Evolutionary conservation across 2,329 filamentous ascomycete species (phyloP).

Genomic region (Paecilomyces variotii): DNA sequence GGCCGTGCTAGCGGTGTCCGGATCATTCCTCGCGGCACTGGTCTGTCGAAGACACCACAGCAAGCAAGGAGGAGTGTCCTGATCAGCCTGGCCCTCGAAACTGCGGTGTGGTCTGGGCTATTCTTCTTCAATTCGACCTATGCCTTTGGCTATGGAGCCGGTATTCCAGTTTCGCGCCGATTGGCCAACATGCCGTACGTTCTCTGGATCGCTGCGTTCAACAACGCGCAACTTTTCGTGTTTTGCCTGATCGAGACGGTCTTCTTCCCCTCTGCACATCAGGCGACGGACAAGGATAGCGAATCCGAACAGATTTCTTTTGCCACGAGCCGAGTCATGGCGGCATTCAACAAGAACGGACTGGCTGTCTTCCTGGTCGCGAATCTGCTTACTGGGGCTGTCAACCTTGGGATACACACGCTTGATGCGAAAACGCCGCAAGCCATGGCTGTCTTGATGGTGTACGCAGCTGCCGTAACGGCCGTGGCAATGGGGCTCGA

Average conservation of each 20-base stretch:
- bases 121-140: slow-evolving; percentile 64
- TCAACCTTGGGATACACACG: slow-evolving; percentile 82
- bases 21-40: slow-evolving; percentile 59
- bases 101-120: slow-evolving; percentile 58
- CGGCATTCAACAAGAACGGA: slow-evolving; percentile 82
- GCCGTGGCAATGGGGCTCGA: slow-evolving; percentile 49
- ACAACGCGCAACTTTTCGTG: slow-evolving; percentile 69
- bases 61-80: slow-evolving; percentile 50
- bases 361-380: slow-evolving; percentile 77
- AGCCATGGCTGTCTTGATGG: slow-evolving; percentile 67
- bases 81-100: slow-evolving; percentile 56
- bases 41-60: slow-evolving; percentile 34
- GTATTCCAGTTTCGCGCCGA: slow-evolving; percentile 70
- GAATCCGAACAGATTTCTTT: slow-evolving; percentile 58
- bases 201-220: slow-evolving; percentile 87
- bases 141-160: slow-evolving; percentile 56
- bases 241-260: slow-evolving; percentile 71
- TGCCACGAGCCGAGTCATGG: slow-evolving; percentile 73
- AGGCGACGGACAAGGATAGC: slow-evolving; percentile 42
- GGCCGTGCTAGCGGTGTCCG: slow-evolving; percentile 78
- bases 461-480: slow-evolving; percentile 62
- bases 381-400: slow-evolving; percentile 78
- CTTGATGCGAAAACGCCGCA: slow-evolving; percentile 57
- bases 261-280: slow-evolving; percentile 67
- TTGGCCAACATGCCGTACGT: slow-evolving; percentile 91